Conservation (phyloP, 768 basidiomycete species). For the Leccinum uliginosum region DNA sequence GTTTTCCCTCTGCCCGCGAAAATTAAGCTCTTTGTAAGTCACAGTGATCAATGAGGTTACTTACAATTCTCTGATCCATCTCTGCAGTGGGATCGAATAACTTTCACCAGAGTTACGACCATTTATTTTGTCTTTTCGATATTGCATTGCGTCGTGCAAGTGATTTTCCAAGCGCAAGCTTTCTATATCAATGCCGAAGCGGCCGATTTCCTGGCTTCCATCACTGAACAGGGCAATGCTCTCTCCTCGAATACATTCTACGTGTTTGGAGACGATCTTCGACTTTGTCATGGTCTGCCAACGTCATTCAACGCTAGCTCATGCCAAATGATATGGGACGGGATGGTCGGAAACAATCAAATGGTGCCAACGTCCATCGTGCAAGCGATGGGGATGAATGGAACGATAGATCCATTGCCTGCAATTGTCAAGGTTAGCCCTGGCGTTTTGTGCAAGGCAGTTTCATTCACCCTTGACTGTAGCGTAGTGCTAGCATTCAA, state of each 20-base stretch:
- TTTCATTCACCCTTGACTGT: background rate
- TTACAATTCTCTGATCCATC: background rate
- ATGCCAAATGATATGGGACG: slow-evolving; percentile 59
- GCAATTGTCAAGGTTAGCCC: slow-evolving; percentile 1
- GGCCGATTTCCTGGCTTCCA: slow-evolving; percentile 45
- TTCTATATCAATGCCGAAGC: slow-evolving; percentile 62
- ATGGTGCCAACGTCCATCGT: background rate
- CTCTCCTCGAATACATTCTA: slow-evolving; percentile 40
- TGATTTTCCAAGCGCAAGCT: slow-evolving; percentile 63
- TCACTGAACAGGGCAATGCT: slow-evolving; percentile 48
- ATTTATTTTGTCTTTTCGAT: slow-evolving; percentile 66
- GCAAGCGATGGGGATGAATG: background rate
- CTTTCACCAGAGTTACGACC: slow-evolving; percentile 60
- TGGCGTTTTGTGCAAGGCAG: background rate
- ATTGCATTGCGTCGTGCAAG: slow-evolving; percentile 61
- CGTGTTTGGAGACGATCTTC: slow-evolving; percentile 47
- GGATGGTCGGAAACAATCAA: slow-evolving; percentile 19
- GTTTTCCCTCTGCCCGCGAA: slow-evolving; percentile 36
- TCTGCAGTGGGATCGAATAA: slow-evolving; percentile 62
- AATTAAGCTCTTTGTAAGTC: slow-evolving; percentile 47
- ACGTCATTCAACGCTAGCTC: slow-evolving; percentile 24
- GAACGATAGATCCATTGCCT: background rate
- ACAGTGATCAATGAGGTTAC: background rate
- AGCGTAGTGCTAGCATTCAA: background rate
- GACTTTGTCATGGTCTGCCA: slow-evolving; percentile 55